Conservation (phyloP, 805 yeast genomes). For the Candida mattraensis region DNA sequence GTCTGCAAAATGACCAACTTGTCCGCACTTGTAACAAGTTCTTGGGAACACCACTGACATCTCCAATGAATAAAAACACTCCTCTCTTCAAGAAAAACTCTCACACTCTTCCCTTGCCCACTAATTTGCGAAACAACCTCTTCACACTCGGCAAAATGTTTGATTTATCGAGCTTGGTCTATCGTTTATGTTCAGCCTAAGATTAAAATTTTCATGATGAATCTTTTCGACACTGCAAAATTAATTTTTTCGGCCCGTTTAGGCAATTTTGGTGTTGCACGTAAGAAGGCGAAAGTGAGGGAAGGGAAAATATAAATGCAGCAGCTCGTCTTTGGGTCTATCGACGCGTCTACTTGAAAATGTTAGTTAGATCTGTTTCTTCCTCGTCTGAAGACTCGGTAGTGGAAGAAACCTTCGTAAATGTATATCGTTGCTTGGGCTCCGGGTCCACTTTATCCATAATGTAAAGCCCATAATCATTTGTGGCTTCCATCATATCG, state of each 20-base stretch:
- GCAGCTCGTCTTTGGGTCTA: background rate
- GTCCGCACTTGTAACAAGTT: constrained; percentile 91
- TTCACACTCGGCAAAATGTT: too few relatives aligned
- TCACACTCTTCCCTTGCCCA: constrained; percentile 9
- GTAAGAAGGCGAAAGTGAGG: too few relatives aligned
- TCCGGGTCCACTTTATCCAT: constrained; percentile 28
- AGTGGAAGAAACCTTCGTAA: too few relatives aligned
- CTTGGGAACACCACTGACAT: constrained; percentile 43
- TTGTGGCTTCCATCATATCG: constrained; percentile 44
- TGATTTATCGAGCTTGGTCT: too few relatives aligned
- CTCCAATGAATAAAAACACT: constrained; percentile 8
- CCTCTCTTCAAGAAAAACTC: constrained; percentile 10
- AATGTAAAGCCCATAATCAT: constrained; percentile 36
- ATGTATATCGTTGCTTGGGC: too few relatives aligned
- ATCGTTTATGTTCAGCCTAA: too few relatives aligned
- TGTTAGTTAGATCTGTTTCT: constrained; percentile 7
- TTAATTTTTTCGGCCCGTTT: too few relatives aligned
- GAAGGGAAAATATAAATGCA: background rate
- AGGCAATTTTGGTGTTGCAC: too few relatives aligned
- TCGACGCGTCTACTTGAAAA: constrained; percentile 4
- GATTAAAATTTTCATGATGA: too few relatives aligned
- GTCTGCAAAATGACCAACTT: constrained; percentile 87
- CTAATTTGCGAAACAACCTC: too few relatives aligned
- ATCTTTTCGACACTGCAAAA: too few relatives aligned
- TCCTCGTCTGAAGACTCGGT: too few relatives aligned